phyloP scores from a whole-genome alignment of 2,329 filamentous ascomycete species.

The Cladosporium sphaerospermum region DNA sequence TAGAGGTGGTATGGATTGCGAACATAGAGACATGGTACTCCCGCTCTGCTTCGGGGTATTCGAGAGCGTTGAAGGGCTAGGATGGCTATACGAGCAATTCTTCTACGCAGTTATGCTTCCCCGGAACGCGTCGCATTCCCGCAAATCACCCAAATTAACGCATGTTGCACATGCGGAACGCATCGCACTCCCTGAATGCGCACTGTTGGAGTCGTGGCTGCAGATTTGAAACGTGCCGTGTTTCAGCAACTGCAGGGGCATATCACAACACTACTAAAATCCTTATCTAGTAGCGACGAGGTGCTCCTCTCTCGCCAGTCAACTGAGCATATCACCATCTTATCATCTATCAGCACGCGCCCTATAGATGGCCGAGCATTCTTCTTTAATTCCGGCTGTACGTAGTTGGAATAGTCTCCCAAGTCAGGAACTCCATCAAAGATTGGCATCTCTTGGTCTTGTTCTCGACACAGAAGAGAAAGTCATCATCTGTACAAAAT shows the following conservation, averaged over 20 bases:
- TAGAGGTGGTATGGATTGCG: no score
- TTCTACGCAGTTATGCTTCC: constrained; percentile 5
- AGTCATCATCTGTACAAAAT: background rate
- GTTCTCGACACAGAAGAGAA: background rate
- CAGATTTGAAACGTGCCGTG: background rate
- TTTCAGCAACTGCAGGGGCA: background rate
- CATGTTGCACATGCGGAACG: background rate
- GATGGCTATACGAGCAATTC: no score
- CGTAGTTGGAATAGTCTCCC: no score
- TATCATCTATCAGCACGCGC: background rate
- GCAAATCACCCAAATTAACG: background rate
- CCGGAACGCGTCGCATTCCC: background rate
- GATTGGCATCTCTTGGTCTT: background rate
- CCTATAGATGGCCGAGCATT: background rate
- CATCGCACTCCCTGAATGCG: constrained; percentile 3
- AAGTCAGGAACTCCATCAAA: background rate
- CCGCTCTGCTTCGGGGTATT: no score
- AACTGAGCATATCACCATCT: background rate
- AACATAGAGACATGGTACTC: no score
- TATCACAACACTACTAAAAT: constrained; percentile 1
- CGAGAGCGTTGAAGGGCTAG: no score
- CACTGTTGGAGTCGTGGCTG: background rate
- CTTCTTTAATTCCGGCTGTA: background rate
- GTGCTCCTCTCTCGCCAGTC: constrained; percentile 2
- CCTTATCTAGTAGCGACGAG: background rate